Evolutionary conservation across 2,329 filamentous ascomycete species (phyloP).

Genomic region (Amauroascus verrucosus): DNA sequence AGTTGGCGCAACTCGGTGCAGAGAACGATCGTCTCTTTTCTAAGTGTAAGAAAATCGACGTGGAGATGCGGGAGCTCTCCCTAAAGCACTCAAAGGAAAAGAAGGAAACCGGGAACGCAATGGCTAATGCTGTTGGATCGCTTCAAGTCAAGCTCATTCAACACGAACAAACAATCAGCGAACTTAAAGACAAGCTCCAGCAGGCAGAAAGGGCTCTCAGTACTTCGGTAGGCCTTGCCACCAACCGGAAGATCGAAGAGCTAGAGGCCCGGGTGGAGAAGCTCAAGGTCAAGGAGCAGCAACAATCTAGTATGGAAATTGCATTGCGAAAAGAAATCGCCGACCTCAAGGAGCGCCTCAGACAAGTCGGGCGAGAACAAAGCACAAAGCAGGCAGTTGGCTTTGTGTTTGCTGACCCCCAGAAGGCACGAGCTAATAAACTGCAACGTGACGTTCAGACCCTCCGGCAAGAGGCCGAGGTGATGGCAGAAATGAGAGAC

Average conservation of each 20-base stretch:
- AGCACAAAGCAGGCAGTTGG: constrained; percentile 8
- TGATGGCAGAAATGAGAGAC: constrained; percentile 4
- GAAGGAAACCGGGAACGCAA: constrained; percentile 2
- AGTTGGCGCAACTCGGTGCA: background rate
- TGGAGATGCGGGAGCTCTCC: constrained; percentile 1
- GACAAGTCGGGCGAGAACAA: constrained; percentile 1
- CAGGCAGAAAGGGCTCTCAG: background rate
- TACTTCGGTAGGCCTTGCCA: background rate
- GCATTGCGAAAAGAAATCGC: constrained; percentile 2
- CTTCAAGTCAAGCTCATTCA: constrained; percentile 2
- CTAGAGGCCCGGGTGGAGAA: background rate
- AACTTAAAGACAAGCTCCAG: constrained; percentile 5
- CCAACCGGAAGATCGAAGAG: constrained; percentile 5
- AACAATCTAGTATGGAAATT: constrained; percentile 54
- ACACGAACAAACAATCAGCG: background rate
- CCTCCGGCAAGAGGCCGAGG: constrained; percentile 7
- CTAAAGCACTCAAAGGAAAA: background rate
- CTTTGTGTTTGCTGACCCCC: constrained; percentile 4
- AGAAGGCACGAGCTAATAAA: constrained; percentile 2
- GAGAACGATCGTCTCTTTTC: background rate
- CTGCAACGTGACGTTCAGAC: constrained; percentile 7
- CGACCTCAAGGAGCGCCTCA: constrained; percentile 10
- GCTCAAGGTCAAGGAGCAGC: constrained; percentile 56
- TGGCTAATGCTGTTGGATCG: background rate
- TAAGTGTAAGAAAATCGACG: background rate